phyloP scores from a whole-genome alignment of 305 asterid genomes.

The Plantago lanceolata region DNA sequence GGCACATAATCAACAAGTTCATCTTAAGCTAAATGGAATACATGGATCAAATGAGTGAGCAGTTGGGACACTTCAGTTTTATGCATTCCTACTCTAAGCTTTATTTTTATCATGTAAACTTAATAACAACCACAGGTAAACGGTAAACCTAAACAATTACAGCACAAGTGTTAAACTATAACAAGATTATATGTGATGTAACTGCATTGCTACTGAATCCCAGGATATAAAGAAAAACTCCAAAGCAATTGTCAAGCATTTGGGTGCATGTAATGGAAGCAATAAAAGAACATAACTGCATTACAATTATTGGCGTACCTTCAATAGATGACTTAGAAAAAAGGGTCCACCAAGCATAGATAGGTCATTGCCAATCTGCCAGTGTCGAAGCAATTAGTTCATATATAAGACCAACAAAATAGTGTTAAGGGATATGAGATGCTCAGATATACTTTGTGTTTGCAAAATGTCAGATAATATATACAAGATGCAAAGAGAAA shows the following conservation, averaged over 20 bases:
- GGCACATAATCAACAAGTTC: conserved; percentile 1
- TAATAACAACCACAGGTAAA: neutral
- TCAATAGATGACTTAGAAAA: conserved; percentile 70
- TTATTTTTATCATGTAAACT: neutral
- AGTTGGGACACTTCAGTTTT: neutral
- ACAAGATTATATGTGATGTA: neutral
- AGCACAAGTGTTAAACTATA: neutral
- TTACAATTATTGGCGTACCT: conserved; percentile 40
- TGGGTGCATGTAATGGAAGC: conserved; percentile 11
- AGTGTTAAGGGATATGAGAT: neutral
- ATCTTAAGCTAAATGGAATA: conserved; percentile 7
- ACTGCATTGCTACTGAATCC: neutral
- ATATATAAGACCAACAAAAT: neutral
- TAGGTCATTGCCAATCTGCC: conserved; percentile 77
- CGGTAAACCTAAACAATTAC: too few species aligned
- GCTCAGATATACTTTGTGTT: neutral
- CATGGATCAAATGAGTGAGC: neutral
- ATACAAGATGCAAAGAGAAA: too few species aligned
- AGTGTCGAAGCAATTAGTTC: conserved; percentile 21
- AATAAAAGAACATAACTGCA: conserved; percentile 11
- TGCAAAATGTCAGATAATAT: neutral
- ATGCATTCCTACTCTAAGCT: neutral
- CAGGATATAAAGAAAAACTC: conserved; percentile 2
- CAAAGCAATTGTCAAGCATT: conserved; percentile 15
- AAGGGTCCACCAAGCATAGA: conserved; percentile 91